phyloP scores from a whole-genome alignment of 2,329 filamentous ascomycete species.

The Monilinia aucupariae region DNA sequence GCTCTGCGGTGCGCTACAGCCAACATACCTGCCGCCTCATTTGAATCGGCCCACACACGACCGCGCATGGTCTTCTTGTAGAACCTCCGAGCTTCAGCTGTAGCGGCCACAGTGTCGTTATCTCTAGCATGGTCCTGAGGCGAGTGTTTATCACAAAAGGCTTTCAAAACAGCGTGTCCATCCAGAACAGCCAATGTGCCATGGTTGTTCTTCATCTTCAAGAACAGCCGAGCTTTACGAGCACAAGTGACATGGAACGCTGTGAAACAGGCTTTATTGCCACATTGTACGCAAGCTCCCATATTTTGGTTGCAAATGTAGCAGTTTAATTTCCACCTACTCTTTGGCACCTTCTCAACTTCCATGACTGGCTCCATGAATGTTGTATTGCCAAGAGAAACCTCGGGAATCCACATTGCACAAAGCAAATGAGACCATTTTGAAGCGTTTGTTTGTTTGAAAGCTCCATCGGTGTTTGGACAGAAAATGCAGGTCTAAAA shows the following conservation, averaged over 20 bases:
- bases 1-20: constrained; percentile 65
- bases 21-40: constrained; percentile 73
- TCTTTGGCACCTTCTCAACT: constrained; percentile 93
- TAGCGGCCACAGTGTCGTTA: constrained; percentile 74
- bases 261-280: constrained; percentile 94
- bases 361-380: constrained; percentile 99
- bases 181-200: constrained; percentile 70
- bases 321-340: constrained; percentile 86
- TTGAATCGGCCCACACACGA: constrained; percentile 86
- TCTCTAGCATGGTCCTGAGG: constrained; percentile 83
- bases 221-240: constrained; percentile 74
- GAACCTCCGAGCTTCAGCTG: constrained; percentile 76
- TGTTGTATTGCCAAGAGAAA: constrained; percentile 88
- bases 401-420: constrained; percentile 97
- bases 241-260: constrained; percentile 98
- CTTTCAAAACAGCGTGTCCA: constrained; percentile 79
- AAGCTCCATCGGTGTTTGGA: constrained; percentile 93
- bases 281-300: constrained; percentile 97
- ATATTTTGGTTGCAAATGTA: constrained; percentile 97
- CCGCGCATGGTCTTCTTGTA: constrained; percentile 88
- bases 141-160: constrained; percentile 93
- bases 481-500: constrained; percentile 89
- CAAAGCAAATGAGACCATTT: constrained; percentile 97
- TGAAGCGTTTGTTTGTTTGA: constrained; percentile 94
- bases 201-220: constrained; percentile 94